These are phyloP conservation scores for Allantophomopsis lycopodina DNA, from an alignment of 2,329 filamentous ascomycete species.

Conservation along the genomic window DNA sequence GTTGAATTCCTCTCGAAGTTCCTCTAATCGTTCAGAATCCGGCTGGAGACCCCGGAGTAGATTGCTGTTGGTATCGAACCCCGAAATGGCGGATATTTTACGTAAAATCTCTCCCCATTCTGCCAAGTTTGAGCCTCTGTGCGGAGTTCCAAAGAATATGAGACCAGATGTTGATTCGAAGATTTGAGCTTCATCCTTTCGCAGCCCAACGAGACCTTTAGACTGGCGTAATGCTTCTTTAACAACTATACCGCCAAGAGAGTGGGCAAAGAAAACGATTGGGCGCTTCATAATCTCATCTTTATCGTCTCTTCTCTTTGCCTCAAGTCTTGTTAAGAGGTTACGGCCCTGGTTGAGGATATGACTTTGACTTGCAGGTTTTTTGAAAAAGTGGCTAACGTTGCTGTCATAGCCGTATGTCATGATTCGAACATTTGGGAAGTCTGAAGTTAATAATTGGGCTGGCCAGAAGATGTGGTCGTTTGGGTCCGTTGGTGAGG, in stretches of 20 bases:
- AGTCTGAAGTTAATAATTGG: neutral
- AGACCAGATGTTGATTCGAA: no score
- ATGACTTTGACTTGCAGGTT: neutral
- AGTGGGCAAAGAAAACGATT: slow-evolving; percentile 22
- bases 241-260: slow-evolving; percentile 23
- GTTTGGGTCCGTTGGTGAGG: no score
- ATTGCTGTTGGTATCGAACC: slow-evolving; percentile 21
- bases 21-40: slow-evolving; percentile 22
- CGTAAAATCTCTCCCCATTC: slow-evolving; percentile 20
- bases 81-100: slow-evolving; percentile 18
- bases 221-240: slow-evolving; percentile 18
- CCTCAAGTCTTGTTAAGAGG: neutral
- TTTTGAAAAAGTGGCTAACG: neutral
- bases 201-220: neutral
- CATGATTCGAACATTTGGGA: neutral
- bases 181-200: no score
- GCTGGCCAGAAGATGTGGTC: neutral
- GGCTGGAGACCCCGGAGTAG: slow-evolving; percentile 18
- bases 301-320: neutral
- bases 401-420: neutral
- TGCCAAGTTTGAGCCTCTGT: slow-evolving; percentile 19
- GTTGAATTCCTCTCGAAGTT: slow-evolving; percentile 22
- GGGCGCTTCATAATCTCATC: slow-evolving; percentile 17
- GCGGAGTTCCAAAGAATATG: slow-evolving; percentile 26
- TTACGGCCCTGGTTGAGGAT: neutral